phyloP scores from a whole-genome alignment of 345 rosid genomes.

The Citrus glauca region DNA sequence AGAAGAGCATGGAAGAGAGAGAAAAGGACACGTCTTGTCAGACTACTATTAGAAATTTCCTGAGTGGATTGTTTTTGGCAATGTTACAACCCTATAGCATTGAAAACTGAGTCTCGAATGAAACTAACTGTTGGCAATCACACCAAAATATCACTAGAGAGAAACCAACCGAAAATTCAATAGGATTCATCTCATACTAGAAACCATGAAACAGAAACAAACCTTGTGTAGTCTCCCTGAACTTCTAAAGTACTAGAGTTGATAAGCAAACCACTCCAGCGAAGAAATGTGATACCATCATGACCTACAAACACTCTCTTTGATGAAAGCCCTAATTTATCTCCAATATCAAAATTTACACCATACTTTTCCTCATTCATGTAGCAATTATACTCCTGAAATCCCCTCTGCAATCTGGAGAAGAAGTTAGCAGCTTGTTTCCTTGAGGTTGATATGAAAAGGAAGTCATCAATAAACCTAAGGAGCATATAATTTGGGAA shows the following conservation, averaged over 20 bases:
- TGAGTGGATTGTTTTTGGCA: background rate
- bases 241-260: constrained; percentile 67
- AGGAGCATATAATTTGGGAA: constrained; percentile 41
- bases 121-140: background rate
- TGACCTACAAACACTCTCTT: constrained; percentile 44
- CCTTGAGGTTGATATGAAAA: constrained; percentile 76
- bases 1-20: background rate
- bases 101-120: background rate
- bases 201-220: constrained; percentile 15
- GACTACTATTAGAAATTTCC: background rate
- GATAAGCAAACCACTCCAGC: constrained; percentile 83
- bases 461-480: constrained; percentile 76
- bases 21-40: background rate
- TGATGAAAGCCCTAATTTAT: constrained; percentile 26
- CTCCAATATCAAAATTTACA: constrained; percentile 54
- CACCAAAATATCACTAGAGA: background rate
- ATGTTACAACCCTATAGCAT: background rate
- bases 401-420: constrained; percentile 47
- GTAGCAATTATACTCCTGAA: constrained; percentile 67
- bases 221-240: constrained; percentile 86
- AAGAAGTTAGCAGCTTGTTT: constrained; percentile 54
- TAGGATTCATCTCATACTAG: background rate
- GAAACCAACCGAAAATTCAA: constrained; percentile 2
- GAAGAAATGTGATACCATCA: constrained; percentile 52
- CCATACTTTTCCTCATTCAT: constrained; percentile 72